Evolutionary conservation across 2,329 filamentous ascomycete genomes (phyloP), one percentile per base, ranked within the genome.

Genomic region (Alternaria triticina): DNA sequence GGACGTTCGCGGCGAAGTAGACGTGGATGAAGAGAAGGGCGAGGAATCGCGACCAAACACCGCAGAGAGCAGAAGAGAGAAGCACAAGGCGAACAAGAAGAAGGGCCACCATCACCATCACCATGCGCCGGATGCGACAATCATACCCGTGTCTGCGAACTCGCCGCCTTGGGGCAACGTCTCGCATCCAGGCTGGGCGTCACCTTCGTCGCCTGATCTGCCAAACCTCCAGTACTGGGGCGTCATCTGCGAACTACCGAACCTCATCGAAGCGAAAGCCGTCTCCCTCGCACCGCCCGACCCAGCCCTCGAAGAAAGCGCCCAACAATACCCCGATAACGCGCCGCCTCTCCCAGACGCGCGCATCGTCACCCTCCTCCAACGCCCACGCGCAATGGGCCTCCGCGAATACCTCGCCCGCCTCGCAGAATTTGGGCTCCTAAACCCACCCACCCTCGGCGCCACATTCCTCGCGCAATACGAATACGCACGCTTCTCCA

Each of bases 241-340:
- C 2, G 93, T 99, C 23, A 85, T 97, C 17, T 86, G 87, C 40
- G 95, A 98, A 79, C 85, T 99, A 23, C 93, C 94, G 1, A 91
- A 96, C 75, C 85, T 98, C 27, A 92, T 98, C 66, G 95, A 98
- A 82, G 95, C 93, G 10, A 95, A 95, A 78, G 95, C 94, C 1
- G 88, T 97, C n/a, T 94, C 92, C 0, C 86, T 97, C 40, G 93
- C 91, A 0, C 93, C 90, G 28, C 83, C 84, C 1, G 84, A 86
- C 67, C 83, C 85, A 5, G 78, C 81, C 4, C 72, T 81, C 23
- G 76, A 77, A 50, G 65, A 67, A 8, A 64, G 54, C 15, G 61
- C 61, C 4, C 59, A 67, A 8, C 70, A 71, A 52, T 63, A 70
- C 50, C 70, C 70, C 8, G 70, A 75, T 22, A 72, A 71, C 36